Conservation (phyloP, 176 grass and related monocot species). For the Rhynchospora tenuis region DNA sequence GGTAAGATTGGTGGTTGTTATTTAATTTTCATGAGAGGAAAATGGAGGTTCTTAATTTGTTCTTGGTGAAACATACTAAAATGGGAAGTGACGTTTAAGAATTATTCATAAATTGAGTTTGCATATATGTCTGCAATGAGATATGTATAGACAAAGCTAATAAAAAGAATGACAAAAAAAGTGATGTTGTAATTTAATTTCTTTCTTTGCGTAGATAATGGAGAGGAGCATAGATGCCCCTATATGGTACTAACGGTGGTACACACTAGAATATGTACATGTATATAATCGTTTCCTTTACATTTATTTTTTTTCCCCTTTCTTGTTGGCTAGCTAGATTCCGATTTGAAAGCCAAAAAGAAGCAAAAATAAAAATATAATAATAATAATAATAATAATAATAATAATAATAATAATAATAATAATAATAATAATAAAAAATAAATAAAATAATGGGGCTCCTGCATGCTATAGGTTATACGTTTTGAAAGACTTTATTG, state of each 20-base stretch:
- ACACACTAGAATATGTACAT: background rate
- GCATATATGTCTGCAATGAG: background rate
- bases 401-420: no score
- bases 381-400: no score
- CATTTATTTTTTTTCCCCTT: background rate
- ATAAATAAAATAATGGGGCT: no score
- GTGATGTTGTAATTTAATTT: background rate
- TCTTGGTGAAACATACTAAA: background rate
- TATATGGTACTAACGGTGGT: background rate
- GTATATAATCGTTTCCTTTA: background rate
- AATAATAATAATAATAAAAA: no score
- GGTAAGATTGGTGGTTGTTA: background rate
- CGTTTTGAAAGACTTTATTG: no score
- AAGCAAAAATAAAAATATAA: no score
- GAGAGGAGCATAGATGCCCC: background rate
- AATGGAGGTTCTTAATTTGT: background rate
- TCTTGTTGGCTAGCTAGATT: background rate
- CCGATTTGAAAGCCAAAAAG: background rate
- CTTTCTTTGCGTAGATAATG: background rate
- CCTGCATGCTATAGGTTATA: no score
- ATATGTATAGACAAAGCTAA: background rate
- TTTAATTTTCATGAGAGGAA: constrained; percentile 3
- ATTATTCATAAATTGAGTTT: background rate
- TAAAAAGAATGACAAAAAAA: no score
- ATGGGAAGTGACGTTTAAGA: background rate